phyloP scores from a whole-genome alignment of 192 early-diverging fungal species.

The Anaeromyces robustus region DNA sequence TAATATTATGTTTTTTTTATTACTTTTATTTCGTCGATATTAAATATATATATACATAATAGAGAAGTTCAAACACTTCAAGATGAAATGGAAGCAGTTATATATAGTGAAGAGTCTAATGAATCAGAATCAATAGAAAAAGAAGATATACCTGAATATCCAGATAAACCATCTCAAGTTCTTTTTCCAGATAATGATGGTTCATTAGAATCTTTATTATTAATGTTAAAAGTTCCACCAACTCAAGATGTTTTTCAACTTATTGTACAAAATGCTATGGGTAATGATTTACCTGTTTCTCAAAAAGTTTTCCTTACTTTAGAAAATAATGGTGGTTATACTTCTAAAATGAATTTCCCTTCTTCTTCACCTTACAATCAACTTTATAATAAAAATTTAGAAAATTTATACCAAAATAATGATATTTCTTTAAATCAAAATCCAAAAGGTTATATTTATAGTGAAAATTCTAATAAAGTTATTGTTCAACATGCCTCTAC shows the following conservation, averaged over 20 bases:
- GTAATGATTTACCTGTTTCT: background rate
- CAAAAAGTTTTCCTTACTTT: background rate
- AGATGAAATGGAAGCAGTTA: background rate
- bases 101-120: background rate
- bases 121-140: background rate
- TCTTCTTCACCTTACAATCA: background rate
- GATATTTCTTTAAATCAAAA: no score
- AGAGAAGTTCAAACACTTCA: background rate
- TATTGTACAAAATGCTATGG: background rate
- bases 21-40: no score
- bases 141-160: background rate
- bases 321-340: background rate
- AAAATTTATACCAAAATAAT: no score
- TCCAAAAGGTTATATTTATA: background rate
- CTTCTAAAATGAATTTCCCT: background rate
- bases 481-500: background rate
- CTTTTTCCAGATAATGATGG: background rate
- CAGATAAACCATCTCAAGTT: background rate
- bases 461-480: background rate
- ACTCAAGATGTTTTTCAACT: background rate
- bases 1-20: no score
- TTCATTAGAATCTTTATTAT: background rate
- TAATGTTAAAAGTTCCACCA: background rate
- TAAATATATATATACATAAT: no score
- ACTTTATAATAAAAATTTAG: background rate